Conservation (phyloP, 1,284 basidiomycete species). For the Ceratobasidium sp. region DNA sequence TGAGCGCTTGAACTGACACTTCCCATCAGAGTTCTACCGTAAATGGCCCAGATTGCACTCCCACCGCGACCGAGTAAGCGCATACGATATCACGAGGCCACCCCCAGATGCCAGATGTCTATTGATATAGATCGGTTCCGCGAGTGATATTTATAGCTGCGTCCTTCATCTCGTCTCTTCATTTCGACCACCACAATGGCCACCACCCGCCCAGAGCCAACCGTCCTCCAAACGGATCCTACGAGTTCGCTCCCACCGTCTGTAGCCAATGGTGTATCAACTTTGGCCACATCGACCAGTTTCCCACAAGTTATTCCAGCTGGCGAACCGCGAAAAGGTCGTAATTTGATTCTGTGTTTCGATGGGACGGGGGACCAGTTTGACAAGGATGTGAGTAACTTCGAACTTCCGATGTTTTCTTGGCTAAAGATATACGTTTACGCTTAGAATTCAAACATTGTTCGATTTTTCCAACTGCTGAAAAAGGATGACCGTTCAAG, state of each 20-base stretch:
- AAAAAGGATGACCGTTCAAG: slow-evolving; percentile 42
- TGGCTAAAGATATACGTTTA: no score
- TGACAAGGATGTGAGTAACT: slow-evolving; percentile 38
- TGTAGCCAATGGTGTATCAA: not conserved
- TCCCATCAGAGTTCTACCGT: not conserved
- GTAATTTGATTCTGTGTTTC: slow-evolving; percentile 51
- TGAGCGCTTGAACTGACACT: not conserved
- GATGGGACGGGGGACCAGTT: slow-evolving; percentile 50
- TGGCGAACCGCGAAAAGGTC: not conserved
- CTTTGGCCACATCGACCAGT: not conserved
- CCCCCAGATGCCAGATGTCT: not conserved
- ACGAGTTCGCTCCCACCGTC: slow-evolving; percentile 1
- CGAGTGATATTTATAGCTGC: not conserved
- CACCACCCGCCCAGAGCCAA: slow-evolving; percentile 27
- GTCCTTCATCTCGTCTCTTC: not conserved
- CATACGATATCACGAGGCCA: not conserved
- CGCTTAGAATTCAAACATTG: slow-evolving; percentile 46
- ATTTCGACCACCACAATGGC: not conserved
- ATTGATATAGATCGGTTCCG: not conserved
- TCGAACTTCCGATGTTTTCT: not conserved
- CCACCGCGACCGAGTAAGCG: slow-evolving; percentile 10
- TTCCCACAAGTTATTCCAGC: slow-evolving; percentile 41
- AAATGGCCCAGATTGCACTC: not conserved
- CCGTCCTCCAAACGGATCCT: slow-evolving; percentile 4
- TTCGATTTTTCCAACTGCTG: slow-evolving; percentile 46